Evolutionary conservation across 176 grass and related monocot genomes (phyloP).

Genomic region (Alopecurus myosuroides): DNA sequence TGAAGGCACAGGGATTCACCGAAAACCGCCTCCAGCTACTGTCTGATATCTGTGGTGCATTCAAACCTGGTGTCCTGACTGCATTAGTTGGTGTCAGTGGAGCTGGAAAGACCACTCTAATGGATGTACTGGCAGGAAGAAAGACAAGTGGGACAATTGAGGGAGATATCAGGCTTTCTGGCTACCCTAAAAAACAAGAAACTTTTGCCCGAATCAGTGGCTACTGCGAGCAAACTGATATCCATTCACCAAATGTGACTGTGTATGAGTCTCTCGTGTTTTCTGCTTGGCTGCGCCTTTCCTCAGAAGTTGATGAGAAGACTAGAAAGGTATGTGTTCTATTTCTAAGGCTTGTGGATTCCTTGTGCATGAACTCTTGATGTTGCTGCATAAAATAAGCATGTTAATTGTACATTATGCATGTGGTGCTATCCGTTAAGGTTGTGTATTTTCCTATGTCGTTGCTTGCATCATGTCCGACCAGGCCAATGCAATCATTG

Average conservation of each 20-base stretch:
- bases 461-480: neutral
- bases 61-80: constrained; percentile 63
- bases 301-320: constrained; percentile 38
- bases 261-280: constrained; percentile 57
- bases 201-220: constrained; percentile 72
- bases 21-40: constrained; percentile 57
- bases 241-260: constrained; percentile 67
- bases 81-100: constrained; percentile 76
- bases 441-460: neutral
- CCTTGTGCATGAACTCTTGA: neutral
- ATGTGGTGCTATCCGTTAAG: neutral
- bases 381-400: neutral
- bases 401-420: neutral
- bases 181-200: constrained; percentile 67
- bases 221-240: constrained; percentile 79
- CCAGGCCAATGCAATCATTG: neutral
- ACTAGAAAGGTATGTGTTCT: constrained; percentile 35
- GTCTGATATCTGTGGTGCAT: constrained; percentile 57
- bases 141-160: constrained; percentile 71
- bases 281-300: constrained; percentile 70
- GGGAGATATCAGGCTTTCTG: constrained; percentile 68
- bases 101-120: constrained; percentile 75
- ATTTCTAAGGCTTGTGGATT: neutral
- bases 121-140: constrained; percentile 78
- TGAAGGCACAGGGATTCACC: constrained; percentile 52